These are phyloP conservation scores for Ceratocystis smalleyi DNA, from an alignment of 2,329 filamentous ascomycete genomes.

Conservation along the genomic window DNA sequence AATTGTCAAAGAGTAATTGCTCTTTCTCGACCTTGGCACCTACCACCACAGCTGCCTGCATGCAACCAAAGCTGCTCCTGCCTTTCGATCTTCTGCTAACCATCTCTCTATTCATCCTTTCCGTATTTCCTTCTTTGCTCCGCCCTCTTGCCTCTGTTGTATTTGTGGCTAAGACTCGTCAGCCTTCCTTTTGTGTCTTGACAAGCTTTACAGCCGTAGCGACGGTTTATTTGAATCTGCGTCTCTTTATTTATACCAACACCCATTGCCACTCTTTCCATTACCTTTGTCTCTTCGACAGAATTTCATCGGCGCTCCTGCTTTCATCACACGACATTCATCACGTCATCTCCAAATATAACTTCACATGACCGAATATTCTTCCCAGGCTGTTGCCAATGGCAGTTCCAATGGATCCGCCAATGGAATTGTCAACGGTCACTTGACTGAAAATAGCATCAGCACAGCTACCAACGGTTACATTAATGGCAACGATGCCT, in stretches of 20 bases:
- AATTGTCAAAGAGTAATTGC: neutral
- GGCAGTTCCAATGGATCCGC: constrained; percentile 10
- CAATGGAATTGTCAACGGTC: constrained; percentile 19
- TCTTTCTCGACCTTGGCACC: neutral
- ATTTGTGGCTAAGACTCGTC: neutral
- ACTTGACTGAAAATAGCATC: constrained; percentile 16
- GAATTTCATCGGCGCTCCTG: neutral
- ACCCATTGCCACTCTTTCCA: neutral
- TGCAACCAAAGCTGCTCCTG: neutral
- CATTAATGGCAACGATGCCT: constrained; percentile 25
- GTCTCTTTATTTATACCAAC: neutral
- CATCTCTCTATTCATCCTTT: neutral
- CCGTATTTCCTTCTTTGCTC: constrained; percentile 8
- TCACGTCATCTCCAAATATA: neutral
- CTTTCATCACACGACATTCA: too few relatives aligned
- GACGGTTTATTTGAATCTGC: neutral
- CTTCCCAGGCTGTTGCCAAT: constrained; percentile 8
- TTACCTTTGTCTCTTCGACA: neutral
- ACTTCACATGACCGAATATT: constrained; percentile 10
- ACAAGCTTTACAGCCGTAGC: neutral
- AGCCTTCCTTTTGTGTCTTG: neutral
- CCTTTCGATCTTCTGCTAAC: neutral
- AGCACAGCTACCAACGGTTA: constrained; percentile 1
- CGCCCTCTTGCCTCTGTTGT: neutral
- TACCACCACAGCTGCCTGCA: neutral